phyloP scores from a whole-genome alignment of 2,329 filamentous ascomycete species.

The Fonsecaea erecta region DNA sequence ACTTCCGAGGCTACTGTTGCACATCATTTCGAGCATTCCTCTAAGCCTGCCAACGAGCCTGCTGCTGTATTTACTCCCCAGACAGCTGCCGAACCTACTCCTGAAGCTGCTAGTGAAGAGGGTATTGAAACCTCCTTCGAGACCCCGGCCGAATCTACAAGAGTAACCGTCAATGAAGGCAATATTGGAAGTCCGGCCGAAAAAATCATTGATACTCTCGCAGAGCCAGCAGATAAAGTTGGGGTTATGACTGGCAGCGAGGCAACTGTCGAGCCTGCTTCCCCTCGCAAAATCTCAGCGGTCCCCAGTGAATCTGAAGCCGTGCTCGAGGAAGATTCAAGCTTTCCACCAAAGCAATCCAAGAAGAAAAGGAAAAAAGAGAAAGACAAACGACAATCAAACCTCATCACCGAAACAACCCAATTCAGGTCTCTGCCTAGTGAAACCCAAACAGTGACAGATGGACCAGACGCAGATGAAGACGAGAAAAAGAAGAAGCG shows the following conservation, averaged over 20 bases:
- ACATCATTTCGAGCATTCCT: not conserved
- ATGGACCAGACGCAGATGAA: slow-evolving; percentile 22
- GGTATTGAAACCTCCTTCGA: not conserved
- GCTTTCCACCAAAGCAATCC: slow-evolving; percentile 18
- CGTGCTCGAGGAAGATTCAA: slow-evolving; percentile 21
- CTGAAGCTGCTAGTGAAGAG: not conserved
- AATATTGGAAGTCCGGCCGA: not conserved
- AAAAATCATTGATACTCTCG: not conserved
- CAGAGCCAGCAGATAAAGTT: not conserved
- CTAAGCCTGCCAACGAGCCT: not conserved
- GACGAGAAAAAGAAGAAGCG: slow-evolving; percentile 31
- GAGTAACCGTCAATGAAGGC: not conserved
- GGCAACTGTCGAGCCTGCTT: slow-evolving; percentile 9
- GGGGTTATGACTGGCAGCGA: not conserved
- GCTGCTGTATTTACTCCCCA: not conserved
- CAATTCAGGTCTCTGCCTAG: not conserved
- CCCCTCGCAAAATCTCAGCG: not conserved
- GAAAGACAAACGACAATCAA: slow-evolving; percentile 12
- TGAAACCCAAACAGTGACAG: not conserved
- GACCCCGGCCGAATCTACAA: not conserved
- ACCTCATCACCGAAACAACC: not conserved
- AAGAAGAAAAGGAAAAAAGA: slow-evolving; percentile 39
- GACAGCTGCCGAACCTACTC: not conserved
- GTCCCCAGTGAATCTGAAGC: not conserved
- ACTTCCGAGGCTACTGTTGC: not conserved